These are phyloP conservation scores for Scenedesmus sp. DNA, from an alignment of 163 green algal genomes.

Conservation along the genomic window DNA sequence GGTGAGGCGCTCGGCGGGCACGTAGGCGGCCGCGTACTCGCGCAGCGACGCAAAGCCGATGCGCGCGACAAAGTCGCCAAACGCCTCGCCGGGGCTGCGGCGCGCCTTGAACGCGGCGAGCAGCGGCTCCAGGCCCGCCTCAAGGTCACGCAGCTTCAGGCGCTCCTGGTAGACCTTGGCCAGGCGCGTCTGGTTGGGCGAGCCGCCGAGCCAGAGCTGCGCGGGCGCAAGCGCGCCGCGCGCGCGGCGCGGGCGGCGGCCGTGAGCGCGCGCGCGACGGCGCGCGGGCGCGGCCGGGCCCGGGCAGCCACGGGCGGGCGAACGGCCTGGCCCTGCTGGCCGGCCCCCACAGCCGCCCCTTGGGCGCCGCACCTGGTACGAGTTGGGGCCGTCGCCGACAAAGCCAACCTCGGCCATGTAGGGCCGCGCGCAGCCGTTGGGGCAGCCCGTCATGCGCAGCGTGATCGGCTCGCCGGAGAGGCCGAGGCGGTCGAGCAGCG, in stretches of 20 bases:
- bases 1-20: conserved; percentile 21
- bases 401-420: conserved; percentile 99
- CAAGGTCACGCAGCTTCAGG: conserved; percentile 86
- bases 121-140: conserved; percentile 92
- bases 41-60: conserved; percentile 73
- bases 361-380: conserved; percentile 84
- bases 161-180: conserved; percentile 73
- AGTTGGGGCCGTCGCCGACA: conserved; percentile 98
- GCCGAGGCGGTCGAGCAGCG: conserved; percentile 61
- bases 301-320: neutral
- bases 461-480: conserved; percentile 77
- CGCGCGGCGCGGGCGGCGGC: too few species aligned
- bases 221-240: too few species aligned
- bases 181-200: conserved; percentile 84
- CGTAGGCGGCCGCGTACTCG: conserved; percentile 44
- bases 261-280: too few species aligned
- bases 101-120: conserved; percentile 78
- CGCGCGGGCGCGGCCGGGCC: too few species aligned
- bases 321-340: too few species aligned
- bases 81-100: conserved; percentile 66
- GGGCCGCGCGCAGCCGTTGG: conserved; percentile 97
- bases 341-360: neutral
- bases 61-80: conserved; percentile 92
- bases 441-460: conserved; percentile 99
- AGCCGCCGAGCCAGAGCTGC: conserved; percentile 94